Conservation (phyloP, 73 alveolate species). For the Tetrahymena borealis region DNA sequence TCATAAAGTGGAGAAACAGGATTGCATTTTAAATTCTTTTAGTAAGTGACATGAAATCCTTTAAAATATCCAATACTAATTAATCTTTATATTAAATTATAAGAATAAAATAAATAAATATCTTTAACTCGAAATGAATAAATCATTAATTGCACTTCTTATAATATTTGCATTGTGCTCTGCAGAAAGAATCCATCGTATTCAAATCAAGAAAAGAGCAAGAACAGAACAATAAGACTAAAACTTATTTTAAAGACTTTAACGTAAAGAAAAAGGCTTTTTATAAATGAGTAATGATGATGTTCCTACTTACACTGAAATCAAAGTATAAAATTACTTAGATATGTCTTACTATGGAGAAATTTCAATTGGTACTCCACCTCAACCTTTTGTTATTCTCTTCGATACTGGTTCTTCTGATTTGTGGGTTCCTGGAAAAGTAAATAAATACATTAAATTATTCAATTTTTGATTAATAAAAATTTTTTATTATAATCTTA, state of each 20-base stretch:
- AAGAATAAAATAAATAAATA: background rate
- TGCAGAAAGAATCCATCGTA: background rate
- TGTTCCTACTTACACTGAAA: background rate
- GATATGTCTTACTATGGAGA: slow-evolving; percentile 53
- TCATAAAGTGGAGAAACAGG: too few relatives aligned
- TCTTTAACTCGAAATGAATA: background rate
- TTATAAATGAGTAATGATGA: background rate
- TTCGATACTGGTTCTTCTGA: slow-evolving; percentile 79
- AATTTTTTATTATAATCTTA: background rate
- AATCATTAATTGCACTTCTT: background rate
- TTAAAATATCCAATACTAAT: too few relatives aligned
- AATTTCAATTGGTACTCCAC: slow-evolving; percentile 64
- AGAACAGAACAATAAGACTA: background rate
- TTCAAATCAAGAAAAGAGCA: background rate
- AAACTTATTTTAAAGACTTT: background rate
- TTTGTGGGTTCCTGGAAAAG: slow-evolving; percentile 67
- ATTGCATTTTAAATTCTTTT: too few relatives aligned
- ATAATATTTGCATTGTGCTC: background rate
- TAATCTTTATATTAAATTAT: background rate
- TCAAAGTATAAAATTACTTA: slow-evolving; percentile 11
- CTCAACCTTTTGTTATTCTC: slow-evolving; percentile 61
- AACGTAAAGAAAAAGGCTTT: background rate
- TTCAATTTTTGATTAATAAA: background rate
- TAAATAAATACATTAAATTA: background rate
- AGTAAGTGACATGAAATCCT: too few relatives aligned